A percentile compares a stretch with the other conserved stretches of the same genome.
phyloP scores from a whole-genome alignment of 148 eudicot species.

The Polygonum maritimum region DNA sequence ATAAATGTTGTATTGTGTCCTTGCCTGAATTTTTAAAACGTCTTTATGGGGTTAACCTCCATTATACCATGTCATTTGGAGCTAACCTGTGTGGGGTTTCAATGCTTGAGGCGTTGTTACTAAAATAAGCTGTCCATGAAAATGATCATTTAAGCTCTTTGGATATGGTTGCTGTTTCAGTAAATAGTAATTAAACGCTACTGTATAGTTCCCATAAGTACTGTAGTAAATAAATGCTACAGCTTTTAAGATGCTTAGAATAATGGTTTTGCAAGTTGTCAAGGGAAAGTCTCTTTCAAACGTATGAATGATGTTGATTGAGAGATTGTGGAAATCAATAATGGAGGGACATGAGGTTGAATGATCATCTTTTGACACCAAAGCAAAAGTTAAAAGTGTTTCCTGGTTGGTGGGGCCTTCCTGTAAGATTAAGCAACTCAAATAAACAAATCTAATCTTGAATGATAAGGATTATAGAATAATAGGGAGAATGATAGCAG shows the following conservation, averaged over 20 bases:
- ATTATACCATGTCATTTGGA: too few relatives aligned
- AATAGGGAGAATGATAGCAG: neutral
- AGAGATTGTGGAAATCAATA: neutral
- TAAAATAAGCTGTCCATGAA: too few relatives aligned
- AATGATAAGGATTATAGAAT: neutral
- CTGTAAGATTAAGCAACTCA: neutral
- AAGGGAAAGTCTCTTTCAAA: neutral
- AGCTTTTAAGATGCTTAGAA: neutral
- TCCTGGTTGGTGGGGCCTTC: slow-evolving; percentile 5
- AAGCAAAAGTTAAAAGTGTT: neutral
- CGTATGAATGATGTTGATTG: neutral
- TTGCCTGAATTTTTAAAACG: neutral
- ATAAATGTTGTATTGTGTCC: neutral
- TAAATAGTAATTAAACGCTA: too few relatives aligned
- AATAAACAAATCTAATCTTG: neutral
- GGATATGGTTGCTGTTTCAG: neutral
- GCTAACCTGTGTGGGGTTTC: too few relatives aligned
- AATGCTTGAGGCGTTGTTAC: too few relatives aligned
- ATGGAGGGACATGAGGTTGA: slow-evolving; percentile 3
- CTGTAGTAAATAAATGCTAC: neutral
- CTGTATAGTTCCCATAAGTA: neutral
- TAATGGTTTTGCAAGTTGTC: slow-evolving; percentile 1
- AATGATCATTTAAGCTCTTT: neutral
- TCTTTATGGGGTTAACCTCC: neutral
- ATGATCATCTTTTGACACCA: slow-evolving; percentile 4